phyloP scores from a whole-genome alignment of 495 filamentous ascomycete species.

The Penicillium egyptiacum region DNA sequence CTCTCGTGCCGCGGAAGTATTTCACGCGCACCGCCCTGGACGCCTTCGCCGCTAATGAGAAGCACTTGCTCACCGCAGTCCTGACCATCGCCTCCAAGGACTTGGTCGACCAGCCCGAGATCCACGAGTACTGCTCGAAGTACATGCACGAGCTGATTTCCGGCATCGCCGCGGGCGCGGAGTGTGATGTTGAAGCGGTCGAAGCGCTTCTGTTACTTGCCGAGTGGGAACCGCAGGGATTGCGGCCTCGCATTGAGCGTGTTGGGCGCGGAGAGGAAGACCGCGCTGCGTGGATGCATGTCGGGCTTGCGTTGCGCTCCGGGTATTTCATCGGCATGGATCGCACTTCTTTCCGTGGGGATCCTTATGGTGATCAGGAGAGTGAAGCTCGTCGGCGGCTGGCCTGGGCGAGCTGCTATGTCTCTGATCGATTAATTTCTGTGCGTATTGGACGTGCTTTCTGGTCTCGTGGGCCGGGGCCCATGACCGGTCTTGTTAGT shows the following conservation, averaged over 20 bases:
- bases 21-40: slow-evolving; percentile 51
- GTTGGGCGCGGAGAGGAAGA: slow-evolving; percentile 66
- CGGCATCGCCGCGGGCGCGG: slow-evolving; percentile 57
- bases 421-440: slow-evolving; percentile 64
- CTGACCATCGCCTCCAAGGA: slow-evolving; percentile 64
- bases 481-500: slow-evolving; percentile 58
- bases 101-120: slow-evolving; percentile 52
- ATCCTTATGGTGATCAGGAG: slow-evolving; percentile 47
- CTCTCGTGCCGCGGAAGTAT: slow-evolving; percentile 55
- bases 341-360: slow-evolving; percentile 53
- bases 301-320: slow-evolving; percentile 61
- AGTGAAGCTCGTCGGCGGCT: slow-evolving; percentile 56
- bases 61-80: slow-evolving; percentile 61
- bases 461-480: slow-evolving; percentile 64
- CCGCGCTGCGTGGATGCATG: slow-evolving; percentile 67
- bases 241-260: slow-evolving; percentile 49
- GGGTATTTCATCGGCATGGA: slow-evolving; percentile 64
- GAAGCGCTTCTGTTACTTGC: slow-evolving; percentile 62
- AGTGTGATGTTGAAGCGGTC: slow-evolving; percentile 63
- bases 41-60: slow-evolving; percentile 53
- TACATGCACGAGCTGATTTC: slow-evolving; percentile 65
- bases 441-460: slow-evolving; percentile 64
- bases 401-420: slow-evolving; percentile 64
- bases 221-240: slow-evolving; percentile 64
- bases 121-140: slow-evolving; percentile 60